These are phyloP conservation scores for Neofusicoccum sp. DNA, from an alignment of 2,329 filamentous ascomycete genomes.

Conservation along the genomic window DNA sequence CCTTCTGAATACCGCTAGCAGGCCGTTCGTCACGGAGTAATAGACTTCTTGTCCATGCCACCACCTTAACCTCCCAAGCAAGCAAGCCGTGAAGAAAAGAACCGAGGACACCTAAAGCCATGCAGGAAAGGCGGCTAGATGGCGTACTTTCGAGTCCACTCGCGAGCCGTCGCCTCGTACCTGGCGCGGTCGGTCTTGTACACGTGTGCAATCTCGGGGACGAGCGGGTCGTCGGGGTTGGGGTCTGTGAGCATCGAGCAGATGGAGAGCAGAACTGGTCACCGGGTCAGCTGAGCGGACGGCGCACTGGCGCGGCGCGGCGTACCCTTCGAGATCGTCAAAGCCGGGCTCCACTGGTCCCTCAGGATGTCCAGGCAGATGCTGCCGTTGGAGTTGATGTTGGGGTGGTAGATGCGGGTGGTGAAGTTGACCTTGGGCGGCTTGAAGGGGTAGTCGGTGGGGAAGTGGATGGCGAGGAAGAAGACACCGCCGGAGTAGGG, in stretches of 20 bases:
- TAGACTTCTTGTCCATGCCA: constrained; percentile 22
- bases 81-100: constrained; percentile 21
- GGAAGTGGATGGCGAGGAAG: constrained; percentile 98
- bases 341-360: constrained; percentile 98
- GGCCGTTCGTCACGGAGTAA: constrained; percentile 18
- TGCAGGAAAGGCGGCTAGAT: constrained; percentile 60
- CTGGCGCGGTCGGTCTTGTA: constrained; percentile 98
- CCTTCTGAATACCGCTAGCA: constrained; percentile 9
- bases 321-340: constrained; percentile 97
- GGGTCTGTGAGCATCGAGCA: constrained; percentile 99
- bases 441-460: constrained; percentile 99
- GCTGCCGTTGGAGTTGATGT: constrained; percentile 99
- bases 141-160: constrained; percentile 99
- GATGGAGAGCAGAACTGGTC: constrained; percentile 88
- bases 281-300: constrained; percentile 27
- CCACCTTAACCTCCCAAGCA: constrained; percentile 22
- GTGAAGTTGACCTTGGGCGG: constrained; percentile 99
- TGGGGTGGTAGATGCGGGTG: constrained; percentile 98
- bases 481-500: constrained; percentile 98
- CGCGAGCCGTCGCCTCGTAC: constrained; percentile 94
- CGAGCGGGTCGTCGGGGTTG: constrained; percentile 97
- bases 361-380: constrained; percentile 98
- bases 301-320: background rate
- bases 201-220: constrained; percentile 98
- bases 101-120: constrained; percentile 23